Conservation (phyloP, 345 rosid species). For the Linum usitatissimum region DNA sequence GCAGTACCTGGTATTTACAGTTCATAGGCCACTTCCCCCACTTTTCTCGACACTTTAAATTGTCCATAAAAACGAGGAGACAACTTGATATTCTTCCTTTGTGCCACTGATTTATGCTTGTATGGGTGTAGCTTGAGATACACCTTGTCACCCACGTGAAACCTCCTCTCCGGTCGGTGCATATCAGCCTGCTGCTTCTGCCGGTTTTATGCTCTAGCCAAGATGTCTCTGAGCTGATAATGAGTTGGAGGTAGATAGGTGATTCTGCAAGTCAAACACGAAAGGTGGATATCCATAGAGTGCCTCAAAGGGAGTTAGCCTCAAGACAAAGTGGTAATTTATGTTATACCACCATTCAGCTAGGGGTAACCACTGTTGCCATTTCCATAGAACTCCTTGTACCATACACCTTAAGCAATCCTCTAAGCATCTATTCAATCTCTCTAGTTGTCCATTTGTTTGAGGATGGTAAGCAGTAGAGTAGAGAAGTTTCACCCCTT, state of each 20-base stretch:
- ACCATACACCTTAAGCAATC: not conserved
- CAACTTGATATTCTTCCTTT: not conserved
- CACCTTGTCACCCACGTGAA: not conserved
- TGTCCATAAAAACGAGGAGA: not conserved
- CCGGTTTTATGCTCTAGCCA: not conserved
- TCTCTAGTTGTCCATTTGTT: not conserved
- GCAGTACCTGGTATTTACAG: too few species aligned
- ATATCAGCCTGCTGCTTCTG: not conserved
- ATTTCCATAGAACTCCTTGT: not conserved
- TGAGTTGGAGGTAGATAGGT: not conserved
- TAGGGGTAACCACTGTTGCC: not conserved
- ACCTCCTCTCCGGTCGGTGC: not conserved
- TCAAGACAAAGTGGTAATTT: not conserved
- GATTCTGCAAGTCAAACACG: not conserved
- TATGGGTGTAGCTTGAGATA: not conserved
- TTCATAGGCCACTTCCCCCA: too few species aligned
- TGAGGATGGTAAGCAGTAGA: conserved; percentile 2
- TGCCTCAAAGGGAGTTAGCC: not conserved
- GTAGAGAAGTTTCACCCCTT: not conserved
- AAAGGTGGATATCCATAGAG: not conserved
- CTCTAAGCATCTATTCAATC: not conserved
- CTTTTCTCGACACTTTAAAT: not conserved
- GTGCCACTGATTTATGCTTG: not conserved
- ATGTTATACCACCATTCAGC: not conserved
- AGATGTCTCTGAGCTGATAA: not conserved